Conservation (phyloP, 2,329 filamentous ascomycete genomes). For the Drechslerella dactyloides region DNA sequence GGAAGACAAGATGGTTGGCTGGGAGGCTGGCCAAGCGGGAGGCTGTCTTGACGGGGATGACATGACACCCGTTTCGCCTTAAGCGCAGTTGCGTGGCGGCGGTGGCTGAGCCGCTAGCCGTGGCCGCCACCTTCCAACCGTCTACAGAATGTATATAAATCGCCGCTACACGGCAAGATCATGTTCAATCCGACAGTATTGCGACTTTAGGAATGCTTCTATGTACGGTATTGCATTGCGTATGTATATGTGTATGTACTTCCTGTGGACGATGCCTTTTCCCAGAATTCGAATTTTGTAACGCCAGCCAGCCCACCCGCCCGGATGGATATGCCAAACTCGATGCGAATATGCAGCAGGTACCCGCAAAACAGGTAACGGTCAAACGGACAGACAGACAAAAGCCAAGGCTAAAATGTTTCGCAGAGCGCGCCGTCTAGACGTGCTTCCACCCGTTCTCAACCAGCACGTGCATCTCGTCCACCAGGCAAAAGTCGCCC, state of each 20-base stretch:
- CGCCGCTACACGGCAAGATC: background rate
- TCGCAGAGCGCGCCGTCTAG: slow-evolving; percentile 54
- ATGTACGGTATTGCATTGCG: slow-evolving; percentile 1
- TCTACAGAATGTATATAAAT: background rate
- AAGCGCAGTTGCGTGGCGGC: slow-evolving; percentile 14
- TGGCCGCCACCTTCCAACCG: background rate
- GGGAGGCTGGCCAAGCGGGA: slow-evolving; percentile 2
- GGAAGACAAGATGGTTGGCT: background rate
- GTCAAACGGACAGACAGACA: background rate
- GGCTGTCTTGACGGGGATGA: background rate
- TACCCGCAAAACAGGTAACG: background rate
- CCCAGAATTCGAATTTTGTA: background rate
- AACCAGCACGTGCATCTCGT: slow-evolving; percentile 68
- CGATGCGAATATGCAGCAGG: background rate
- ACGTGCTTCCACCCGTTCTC: slow-evolving; percentile 68
- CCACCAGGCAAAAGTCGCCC: slow-evolving; percentile 62
- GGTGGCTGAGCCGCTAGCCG: slow-evolving; percentile 9
- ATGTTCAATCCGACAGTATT: too few species aligned
- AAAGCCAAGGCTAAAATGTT: background rate
- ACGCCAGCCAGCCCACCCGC: background rate
- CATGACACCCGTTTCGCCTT: slow-evolving; percentile 11
- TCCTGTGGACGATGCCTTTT: background rate
- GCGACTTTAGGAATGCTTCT: too few species aligned
- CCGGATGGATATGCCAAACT: background rate
- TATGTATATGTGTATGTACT: background rate